Base-by-base conservation (phyloP, 2,329 filamentous ascomycete genomes). In the Fusarium sp. region DNA sequence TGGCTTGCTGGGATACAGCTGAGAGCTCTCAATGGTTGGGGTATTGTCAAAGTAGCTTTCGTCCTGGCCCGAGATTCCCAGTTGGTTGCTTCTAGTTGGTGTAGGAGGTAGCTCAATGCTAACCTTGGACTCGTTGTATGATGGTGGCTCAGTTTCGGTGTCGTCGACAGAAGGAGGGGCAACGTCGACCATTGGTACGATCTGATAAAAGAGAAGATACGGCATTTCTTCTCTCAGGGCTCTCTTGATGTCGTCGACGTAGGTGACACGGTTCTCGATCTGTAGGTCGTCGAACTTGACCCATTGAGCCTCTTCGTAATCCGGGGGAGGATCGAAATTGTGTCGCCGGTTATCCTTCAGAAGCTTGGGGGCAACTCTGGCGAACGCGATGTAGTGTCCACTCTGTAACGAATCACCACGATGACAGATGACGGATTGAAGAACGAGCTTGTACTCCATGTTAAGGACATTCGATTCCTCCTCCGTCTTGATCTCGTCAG, bases 191-290 rank as follows among this genome's bases (percentile, higher is more conserved):
- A 97, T 94, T 0, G 96, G 95, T 34, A 97, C 89, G 45, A 98
- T 94, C 81, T 98, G 96, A 79, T 98, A 99, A 82, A 98, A 98
- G 0, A 99, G 86, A 8, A 98, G 88, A 80, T 98, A 98, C 0
- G 96, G 96, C 81, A 94, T 97, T 81, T 98, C 95, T n/a, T 93
- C 89, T 75, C 90, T 92, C 59, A 98, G 84, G 0, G 94, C 92
- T 75, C 92, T 84, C 70, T 93, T 92, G 76, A 92, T 90, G 72
- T 98, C 93, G 77, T 97, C 90, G 58, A 98, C 91, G 64, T 93
- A 88, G 0, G 87, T 88, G 4, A 98, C 93, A 29, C 96, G 90
- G 65, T 91, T 88, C 38, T 89, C 85, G 1, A 90, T 85, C 31
- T 83, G 80, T n/a, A 98, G 86, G 80, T 99, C 96, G 79, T 99